Evolutionary conservation across 2,329 filamentous ascomycete genomes (phyloP).

Genomic region (Corniculantispora saksenae): DNA sequence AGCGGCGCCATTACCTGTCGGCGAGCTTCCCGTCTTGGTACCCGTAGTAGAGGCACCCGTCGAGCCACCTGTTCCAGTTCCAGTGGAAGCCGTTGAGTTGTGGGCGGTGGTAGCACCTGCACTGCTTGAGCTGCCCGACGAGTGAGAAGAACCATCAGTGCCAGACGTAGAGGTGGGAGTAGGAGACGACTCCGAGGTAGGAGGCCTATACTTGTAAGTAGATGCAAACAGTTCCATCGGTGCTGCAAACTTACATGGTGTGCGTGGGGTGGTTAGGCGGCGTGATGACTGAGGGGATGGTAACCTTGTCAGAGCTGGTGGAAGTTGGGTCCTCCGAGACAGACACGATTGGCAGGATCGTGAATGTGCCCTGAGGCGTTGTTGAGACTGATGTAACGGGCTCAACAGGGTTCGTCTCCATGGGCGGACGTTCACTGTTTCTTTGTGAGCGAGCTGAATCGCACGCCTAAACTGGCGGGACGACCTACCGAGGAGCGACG

Average conservation of each 20-base stretch:
- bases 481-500: slow-evolving; percentile 11
- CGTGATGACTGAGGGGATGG: slow-evolving; percentile 3
- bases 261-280: background rate
- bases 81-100: background rate
- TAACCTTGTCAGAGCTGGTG: slow-evolving; percentile 1
- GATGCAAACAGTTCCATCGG: background rate
- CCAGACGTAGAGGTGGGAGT: background rate
- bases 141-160: background rate
- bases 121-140: background rate
- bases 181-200: slow-evolving; percentile 1
- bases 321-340: background rate
- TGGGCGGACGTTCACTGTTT: background rate
- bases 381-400: background rate
- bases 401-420: slow-evolving; percentile 5
- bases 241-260: background rate
- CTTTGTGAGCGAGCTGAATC: slow-evolving; percentile 1
- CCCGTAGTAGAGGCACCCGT: background rate
- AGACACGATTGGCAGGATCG: slow-evolving; percentile 10
- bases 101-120: background rate
- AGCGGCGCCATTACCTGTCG: slow-evolving; percentile 6
- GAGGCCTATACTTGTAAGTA: background rate
- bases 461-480: background rate
- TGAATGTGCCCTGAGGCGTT: background rate
- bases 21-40: background rate
- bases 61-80: background rate